Evolutionary conservation across 768 basidiomycete species (phyloP), one percentile per base, ranked within the genome.

Genomic region (Leccinum boreale): DNA sequence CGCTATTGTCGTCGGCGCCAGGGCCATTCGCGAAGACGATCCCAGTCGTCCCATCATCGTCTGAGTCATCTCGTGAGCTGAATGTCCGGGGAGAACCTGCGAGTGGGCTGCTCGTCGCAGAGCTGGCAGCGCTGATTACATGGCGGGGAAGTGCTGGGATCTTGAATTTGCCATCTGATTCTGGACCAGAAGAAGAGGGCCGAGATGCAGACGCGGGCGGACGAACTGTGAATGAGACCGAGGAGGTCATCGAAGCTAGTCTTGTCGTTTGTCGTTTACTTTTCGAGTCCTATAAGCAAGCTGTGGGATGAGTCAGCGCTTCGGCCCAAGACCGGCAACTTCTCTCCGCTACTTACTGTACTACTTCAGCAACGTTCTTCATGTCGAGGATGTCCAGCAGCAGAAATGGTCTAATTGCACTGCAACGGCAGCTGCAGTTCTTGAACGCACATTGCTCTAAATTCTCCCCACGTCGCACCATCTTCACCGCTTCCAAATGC

Each of bases 181-280:
- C 89, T 45, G 81, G 77, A 10, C 84, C 86, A 31, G 85, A 81
- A 0, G 89, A 89, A 0, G 78, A 69, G 17, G 81, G 79, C 11
- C 88, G 80, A 6, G 89, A 87, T 0, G 78, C 68, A 1, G 90
- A 36, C 15, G 7, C 8, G 8, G 36, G 87, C 0, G 85, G 81
- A 45, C 91, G 84, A 57, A 96, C 80, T 2, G 89, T 94, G 73
- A 96, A 95, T 1, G 93, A 94, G 42, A 94, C 81, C 62, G 84
- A 81, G 21, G 69, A 60, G 17, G 67, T 62, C n/a, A 67, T 55
- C 10, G 67, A n/a, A 23, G 23, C 23, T 23, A 3, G 60, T 39
- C 70, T 70, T 70, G 36, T 36, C 45, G 14, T 48, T 23, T 58
- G 59, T 48, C 2, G 19, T 14, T 50, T 17, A 21, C 44, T 21